These are phyloP conservation scores for Thoreauomyces humboldtii DNA, from an alignment of 192 early-diverging fungal genomes.

Conservation along the genomic window DNA sequence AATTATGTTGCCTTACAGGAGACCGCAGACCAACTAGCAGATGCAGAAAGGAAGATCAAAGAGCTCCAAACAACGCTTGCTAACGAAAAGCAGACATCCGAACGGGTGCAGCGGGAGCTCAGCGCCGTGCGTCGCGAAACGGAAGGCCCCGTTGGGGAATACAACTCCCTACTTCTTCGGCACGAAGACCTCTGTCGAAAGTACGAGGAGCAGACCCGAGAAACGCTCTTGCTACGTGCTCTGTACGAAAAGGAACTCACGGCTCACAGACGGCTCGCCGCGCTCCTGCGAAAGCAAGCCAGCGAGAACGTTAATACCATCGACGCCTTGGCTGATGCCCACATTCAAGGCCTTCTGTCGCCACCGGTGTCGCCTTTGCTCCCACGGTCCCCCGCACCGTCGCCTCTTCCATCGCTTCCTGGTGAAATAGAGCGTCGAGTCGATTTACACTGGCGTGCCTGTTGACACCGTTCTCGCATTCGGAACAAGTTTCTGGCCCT, in stretches of 20 bases:
- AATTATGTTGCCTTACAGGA: conserved; percentile 2
- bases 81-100: neutral
- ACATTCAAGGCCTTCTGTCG: neutral
- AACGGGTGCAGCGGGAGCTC: neutral
- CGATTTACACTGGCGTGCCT: neutral
- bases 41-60: conserved; percentile 12
- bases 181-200: conserved; percentile 29
- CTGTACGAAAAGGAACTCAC: conserved; percentile 24
- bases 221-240: conserved; percentile 5
- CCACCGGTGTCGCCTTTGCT: neutral
- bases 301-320: neutral
- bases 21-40: conserved; percentile 24
- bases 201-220: conserved; percentile 14
- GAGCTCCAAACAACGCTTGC: conserved; percentile 6
- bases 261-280: conserved; percentile 15
- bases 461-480: no score
- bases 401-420: neutral
- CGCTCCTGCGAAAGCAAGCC: conserved; percentile 8
- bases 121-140: neutral
- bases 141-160: conserved; percentile 24
- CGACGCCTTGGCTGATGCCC: neutral
- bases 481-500: no score
- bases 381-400: neutral
- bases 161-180: conserved; percentile 15
- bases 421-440: conserved; percentile 3